A percentile compares a stretch with the other conserved stretches of the same genome.
Evolutionary conservation across 371 early-diverging fungal genomes (phyloP).

Genomic region (Nematocida sp.): DNA sequence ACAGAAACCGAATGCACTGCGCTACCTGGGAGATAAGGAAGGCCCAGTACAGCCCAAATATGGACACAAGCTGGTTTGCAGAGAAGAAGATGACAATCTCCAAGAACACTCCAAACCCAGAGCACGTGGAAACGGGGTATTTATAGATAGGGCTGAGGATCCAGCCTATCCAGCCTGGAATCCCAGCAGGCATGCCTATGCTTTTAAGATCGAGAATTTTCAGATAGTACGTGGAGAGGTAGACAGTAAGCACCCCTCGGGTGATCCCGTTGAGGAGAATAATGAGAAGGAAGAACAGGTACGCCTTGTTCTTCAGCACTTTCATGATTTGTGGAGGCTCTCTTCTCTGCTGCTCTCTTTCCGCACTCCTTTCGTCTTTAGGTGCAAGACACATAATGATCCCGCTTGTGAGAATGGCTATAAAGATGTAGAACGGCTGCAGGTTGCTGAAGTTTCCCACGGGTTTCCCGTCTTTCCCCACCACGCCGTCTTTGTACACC

Average conservation of each 20-base stretch:
- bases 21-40: constrained; percentile 63
- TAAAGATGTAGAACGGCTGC: constrained; percentile 34
- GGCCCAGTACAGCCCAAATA: constrained; percentile 64
- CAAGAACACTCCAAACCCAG: constrained; percentile 62
- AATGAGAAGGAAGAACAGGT: constrained; percentile 65
- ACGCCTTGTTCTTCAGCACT: constrained; percentile 58
- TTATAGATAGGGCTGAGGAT: constrained; percentile 52
- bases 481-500: constrained; percentile 5
- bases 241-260: constrained; percentile 63
- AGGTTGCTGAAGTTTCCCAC: constrained; percentile 53
- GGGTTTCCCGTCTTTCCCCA: not conserved
- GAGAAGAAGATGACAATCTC: constrained; percentile 63
- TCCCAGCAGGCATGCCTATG: constrained; percentile 18
- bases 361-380: constrained; percentile 22
- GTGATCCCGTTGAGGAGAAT: constrained; percentile 66
- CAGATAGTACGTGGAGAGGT: constrained; percentile 57
- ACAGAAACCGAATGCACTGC: constrained; percentile 57
- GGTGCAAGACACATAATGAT: constrained; percentile 16
- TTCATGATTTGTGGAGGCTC: constrained; percentile 47
- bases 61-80: constrained; percentile 43
- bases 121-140: constrained; percentile 59
- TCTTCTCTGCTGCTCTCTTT: not conserved
- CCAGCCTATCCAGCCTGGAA: constrained; percentile 40
- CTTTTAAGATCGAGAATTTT: constrained; percentile 58
- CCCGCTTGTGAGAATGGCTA: constrained; percentile 31